These are phyloP conservation scores for Ceratocystis destructans DNA, from an alignment of 2,329 filamentous ascomycete genomes.

Conservation along the genomic window DNA sequence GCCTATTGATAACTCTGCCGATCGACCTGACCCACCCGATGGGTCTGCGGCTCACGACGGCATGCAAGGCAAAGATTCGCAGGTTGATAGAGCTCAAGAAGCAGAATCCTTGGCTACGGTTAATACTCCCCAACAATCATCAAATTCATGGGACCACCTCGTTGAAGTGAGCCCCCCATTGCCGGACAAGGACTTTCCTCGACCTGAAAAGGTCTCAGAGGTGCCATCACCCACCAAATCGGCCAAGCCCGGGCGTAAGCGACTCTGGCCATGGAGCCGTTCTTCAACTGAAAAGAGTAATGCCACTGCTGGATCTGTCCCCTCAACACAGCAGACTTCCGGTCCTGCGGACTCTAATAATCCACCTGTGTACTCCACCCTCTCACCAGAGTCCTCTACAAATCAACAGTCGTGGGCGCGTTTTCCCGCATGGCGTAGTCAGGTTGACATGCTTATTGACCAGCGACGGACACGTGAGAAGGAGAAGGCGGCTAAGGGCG, in stretches of 20 bases:
- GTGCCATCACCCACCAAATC: not conserved
- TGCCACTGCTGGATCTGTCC: not conserved
- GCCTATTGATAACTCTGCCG: not conserved
- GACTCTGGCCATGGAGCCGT: slow-evolving; percentile 17
- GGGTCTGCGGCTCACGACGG: not conserved
- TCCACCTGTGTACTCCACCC: not conserved
- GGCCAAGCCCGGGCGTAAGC: slow-evolving; percentile 9
- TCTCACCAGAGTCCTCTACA: not conserved
- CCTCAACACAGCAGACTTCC: not conserved
- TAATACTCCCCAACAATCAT: not conserved
- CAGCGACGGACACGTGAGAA: slow-evolving; percentile 12
- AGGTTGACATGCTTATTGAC: slow-evolving; percentile 13
- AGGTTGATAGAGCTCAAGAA: not conserved
- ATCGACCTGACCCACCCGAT: not conserved
- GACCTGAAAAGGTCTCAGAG: not conserved
- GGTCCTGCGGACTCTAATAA: not conserved
- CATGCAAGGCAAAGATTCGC: not conserved
- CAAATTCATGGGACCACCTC: not conserved
- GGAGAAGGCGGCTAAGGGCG: slow-evolving; percentile 26
- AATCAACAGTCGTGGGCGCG: slow-evolving; percentile 1
- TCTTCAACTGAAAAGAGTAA: not conserved
- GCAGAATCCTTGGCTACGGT: not conserved
- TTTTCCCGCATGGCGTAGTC: slow-evolving; percentile 3
- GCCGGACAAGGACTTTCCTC: not conserved
- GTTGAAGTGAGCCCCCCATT: not conserved